Percentiles rank a stretch among this genome's conserved stretches.
phyloP scores from a whole-genome alignment of 2,329 filamentous ascomycete genomes.

The Elsinoe australis region DNA sequence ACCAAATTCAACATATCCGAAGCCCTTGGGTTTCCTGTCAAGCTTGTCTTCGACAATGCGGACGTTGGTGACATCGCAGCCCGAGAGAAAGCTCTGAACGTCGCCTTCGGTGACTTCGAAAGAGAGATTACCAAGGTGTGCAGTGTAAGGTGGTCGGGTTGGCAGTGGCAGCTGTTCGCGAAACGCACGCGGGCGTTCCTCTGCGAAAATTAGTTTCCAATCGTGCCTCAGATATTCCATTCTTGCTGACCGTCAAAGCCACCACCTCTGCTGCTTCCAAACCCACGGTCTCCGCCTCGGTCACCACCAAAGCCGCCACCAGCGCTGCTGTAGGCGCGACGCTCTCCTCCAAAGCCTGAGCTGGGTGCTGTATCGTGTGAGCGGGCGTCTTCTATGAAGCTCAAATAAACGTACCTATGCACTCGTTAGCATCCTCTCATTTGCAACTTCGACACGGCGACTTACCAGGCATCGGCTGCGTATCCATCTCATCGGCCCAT shows the following conservation, averaged over 20 bases:
- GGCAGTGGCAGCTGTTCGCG: constrained; percentile 81
- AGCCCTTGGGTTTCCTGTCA: constrained; percentile 90
- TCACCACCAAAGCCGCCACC: constrained; percentile 20
- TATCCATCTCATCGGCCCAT: constrained; percentile 97
- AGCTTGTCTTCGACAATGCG: constrained; percentile 96
- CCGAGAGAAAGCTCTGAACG: constrained; percentile 76
- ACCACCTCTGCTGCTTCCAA: constrained; percentile 25
- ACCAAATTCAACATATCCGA: constrained; percentile 93
- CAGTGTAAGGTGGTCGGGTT: constrained; percentile 87
- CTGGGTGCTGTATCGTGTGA: constrained; percentile 3
- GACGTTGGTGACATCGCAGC: constrained; percentile 79
- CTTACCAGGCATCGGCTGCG: constrained; percentile 29
- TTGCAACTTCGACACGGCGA: too few species aligned
- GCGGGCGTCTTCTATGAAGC: neutral
- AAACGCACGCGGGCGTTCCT: constrained; percentile 31
- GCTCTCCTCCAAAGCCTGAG: constrained; percentile 29
- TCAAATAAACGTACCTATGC: neutral
- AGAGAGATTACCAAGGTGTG: constrained; percentile 91
- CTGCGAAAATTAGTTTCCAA: constrained; percentile 20
- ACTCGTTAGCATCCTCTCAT: neutral
- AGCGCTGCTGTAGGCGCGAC: constrained; percentile 34
- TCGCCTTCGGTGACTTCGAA: constrained; percentile 84
- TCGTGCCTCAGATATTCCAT: neutral
- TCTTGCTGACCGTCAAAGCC: constrained; percentile 28
- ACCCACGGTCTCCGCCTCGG: constrained; percentile 16